phyloP scores from a whole-genome alignment of 768 basidiomycete species.

The Rhizopogon vulgaris region DNA sequence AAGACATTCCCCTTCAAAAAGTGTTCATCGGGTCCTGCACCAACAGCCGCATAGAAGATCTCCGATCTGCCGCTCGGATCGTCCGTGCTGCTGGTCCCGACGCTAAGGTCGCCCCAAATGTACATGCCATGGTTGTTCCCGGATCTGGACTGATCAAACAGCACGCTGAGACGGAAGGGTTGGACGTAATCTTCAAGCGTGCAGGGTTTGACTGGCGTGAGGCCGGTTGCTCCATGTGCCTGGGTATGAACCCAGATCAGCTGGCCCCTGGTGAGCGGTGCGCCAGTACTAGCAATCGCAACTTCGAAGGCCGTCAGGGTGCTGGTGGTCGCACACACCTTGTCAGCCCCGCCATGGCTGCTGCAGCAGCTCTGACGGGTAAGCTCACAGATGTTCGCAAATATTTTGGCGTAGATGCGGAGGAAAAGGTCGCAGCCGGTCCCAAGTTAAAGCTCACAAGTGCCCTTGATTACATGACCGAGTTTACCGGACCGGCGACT shows the following conservation, averaged over 20 bases:
- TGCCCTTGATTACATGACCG: conserved; percentile 73
- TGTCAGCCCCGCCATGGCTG: conserved; percentile 88
- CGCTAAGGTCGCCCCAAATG: conserved; percentile 64
- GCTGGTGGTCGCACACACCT: conserved; percentile 87
- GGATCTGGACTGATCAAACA: conserved; percentile 88
- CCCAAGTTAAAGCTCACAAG: conserved; percentile 64
- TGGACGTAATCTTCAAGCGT: conserved; percentile 80
- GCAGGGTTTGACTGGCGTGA: conserved; percentile 96
- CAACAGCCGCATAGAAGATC: conserved; percentile 90
- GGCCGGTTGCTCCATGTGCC: conserved; percentile 93
- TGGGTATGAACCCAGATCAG: conserved; percentile 95
- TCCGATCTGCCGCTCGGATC: conserved; percentile 79
- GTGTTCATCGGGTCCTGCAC: conserved; percentile 95
- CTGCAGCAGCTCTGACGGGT: conserved; percentile 83
- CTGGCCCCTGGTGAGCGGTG: conserved; percentile 78
- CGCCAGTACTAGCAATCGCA: conserved; percentile 89
- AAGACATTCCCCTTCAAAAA: conserved; percentile 78
- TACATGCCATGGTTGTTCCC: conserved; percentile 88
- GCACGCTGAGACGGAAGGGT: conserved; percentile 85
- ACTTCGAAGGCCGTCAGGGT: conserved; percentile 88
- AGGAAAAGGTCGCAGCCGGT: conserved; percentile 37
- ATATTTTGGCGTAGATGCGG: conserved; percentile 45
- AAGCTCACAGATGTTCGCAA: conserved; percentile 82
- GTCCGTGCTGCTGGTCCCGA: conserved; percentile 68
- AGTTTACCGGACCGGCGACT: conserved; percentile 53